A percentile compares a stretch with the other conserved stretches of the same genome.
Evolutionary conservation across 192 early-diverging fungal genomes (phyloP).

Genomic region (Backusella circina): DNA sequence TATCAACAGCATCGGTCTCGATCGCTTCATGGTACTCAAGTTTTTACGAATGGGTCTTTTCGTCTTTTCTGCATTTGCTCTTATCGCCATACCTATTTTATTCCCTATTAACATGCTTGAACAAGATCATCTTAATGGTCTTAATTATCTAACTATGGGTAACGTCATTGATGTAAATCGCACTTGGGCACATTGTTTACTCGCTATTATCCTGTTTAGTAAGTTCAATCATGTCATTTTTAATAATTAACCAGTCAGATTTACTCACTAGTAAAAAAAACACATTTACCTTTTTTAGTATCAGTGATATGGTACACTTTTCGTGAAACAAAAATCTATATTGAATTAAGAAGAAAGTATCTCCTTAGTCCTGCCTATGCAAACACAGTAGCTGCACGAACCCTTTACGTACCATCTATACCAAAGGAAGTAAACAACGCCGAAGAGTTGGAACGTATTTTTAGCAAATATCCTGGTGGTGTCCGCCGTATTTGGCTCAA

Average conservation of each 20-base stretch:
- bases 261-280: background rate
- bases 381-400: slow-evolving; percentile 48
- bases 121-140: slow-evolving; percentile 41
- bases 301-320: slow-evolving; percentile 49
- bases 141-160: slow-evolving; percentile 63
- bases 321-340: slow-evolving; percentile 55
- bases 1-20: slow-evolving; percentile 58
- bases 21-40: slow-evolving; percentile 77
- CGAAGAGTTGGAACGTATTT: slow-evolving; percentile 45
- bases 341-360: slow-evolving; percentile 61
- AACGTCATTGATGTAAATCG: slow-evolving; percentile 56
- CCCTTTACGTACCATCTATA: slow-evolving; percentile 69
- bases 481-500: slow-evolving; percentile 62
- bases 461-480: slow-evolving; percentile 66
- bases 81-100: slow-evolving; percentile 56
- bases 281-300: slow-evolving; percentile 16
- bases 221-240: slow-evolving; percentile 23
- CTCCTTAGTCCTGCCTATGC: slow-evolving; percentile 48
- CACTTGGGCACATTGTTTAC: slow-evolving; percentile 70
- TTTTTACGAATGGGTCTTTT: slow-evolving; percentile 65
- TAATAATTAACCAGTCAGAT: background rate
- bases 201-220: slow-evolving; percentile 52
- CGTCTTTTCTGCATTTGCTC: slow-evolving; percentile 55
- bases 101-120: slow-evolving; percentile 70
- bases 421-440: slow-evolving; percentile 55